phyloP scores from a whole-genome alignment of 208 protist species.

The Borovskyia barvae region DNA sequence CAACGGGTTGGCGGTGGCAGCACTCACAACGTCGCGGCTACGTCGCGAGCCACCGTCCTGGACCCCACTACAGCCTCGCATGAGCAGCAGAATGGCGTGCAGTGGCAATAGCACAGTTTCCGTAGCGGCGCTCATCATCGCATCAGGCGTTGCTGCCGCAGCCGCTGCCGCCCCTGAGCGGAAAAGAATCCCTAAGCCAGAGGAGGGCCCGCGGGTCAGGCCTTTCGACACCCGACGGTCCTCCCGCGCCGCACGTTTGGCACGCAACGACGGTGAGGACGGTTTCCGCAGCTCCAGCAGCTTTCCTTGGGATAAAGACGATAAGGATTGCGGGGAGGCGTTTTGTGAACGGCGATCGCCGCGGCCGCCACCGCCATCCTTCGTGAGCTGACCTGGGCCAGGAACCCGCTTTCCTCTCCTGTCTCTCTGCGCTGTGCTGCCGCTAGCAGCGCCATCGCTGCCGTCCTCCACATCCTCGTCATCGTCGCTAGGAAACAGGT shows the following conservation, averaged over 20 bases:
- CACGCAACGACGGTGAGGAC: no score
- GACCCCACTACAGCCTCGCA: slow-evolving; percentile 36
- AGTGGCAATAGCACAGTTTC: slow-evolving; percentile 38
- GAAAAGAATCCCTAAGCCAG: slow-evolving; percentile 6
- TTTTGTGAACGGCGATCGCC: no score
- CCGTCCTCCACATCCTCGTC: neutral
- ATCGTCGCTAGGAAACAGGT: slow-evolving; percentile 9
- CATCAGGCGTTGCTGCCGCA: slow-evolving; percentile 10
- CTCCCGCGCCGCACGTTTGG: no score
- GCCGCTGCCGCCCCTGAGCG: neutral
- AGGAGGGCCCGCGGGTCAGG: neutral
- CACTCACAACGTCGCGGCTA: neutral
- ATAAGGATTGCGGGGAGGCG: no score
- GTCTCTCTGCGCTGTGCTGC: neutral
- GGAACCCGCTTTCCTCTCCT: no score
- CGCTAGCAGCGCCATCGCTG: neutral
- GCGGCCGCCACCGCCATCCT: no score
- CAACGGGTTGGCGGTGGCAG: no score
- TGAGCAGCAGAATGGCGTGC: slow-evolving; percentile 61
- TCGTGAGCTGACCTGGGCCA: no score
- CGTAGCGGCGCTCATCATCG: neutral
- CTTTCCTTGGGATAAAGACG: no score
- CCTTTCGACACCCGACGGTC: no score
- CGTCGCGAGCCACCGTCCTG: neutral
- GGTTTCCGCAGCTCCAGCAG: no score